phyloP scores from a whole-genome alignment of 306 rosid species.

The Prunus mume region DNA sequence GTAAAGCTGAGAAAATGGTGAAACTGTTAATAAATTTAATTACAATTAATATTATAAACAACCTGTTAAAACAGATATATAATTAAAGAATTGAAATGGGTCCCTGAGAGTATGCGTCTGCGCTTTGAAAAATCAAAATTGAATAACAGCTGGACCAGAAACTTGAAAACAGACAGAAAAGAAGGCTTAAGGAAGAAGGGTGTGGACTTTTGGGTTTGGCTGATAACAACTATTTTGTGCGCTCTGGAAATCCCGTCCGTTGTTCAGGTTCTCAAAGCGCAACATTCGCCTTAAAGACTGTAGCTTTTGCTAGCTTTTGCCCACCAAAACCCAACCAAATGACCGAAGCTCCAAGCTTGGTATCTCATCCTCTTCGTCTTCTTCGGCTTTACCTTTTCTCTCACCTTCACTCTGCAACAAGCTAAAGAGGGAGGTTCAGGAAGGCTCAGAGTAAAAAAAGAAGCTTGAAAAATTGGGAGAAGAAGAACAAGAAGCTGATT shows the following conservation, averaged over 20 bases:
- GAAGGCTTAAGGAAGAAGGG: conserved; percentile 21
- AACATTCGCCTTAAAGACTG: conserved; percentile 29
- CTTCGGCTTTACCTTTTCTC: conserved; percentile 15
- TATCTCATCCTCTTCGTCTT: conserved; percentile 13
- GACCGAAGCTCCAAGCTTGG: conserved; percentile 16
- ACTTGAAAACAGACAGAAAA: background rate
- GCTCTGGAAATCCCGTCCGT: conserved; percentile 10
- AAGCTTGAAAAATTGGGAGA: conserved; percentile 11
- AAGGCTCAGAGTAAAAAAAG: background rate
- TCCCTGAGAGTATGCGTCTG: conserved; percentile 17
- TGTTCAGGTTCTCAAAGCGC: conserved; percentile 20
- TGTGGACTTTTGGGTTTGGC: conserved; percentile 13
- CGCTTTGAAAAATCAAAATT: conserved; percentile 31
- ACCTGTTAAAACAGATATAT: background rate
- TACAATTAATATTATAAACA: background rate
- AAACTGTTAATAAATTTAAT: background rate
- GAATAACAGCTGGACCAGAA: conserved; percentile 27
- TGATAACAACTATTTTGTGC: background rate
- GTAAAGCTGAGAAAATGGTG: background rate
- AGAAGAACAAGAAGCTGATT: conserved; percentile 28
- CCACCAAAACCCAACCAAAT: background rate
- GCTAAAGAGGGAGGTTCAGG: conserved; percentile 5
- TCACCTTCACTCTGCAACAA: conserved; percentile 17
- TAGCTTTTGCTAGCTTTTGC: conserved; percentile 16
- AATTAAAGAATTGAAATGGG: conserved; percentile 15